phyloP scores from a whole-genome alignment of 106 monocot genomes.

The Triglochin maritima region DNA sequence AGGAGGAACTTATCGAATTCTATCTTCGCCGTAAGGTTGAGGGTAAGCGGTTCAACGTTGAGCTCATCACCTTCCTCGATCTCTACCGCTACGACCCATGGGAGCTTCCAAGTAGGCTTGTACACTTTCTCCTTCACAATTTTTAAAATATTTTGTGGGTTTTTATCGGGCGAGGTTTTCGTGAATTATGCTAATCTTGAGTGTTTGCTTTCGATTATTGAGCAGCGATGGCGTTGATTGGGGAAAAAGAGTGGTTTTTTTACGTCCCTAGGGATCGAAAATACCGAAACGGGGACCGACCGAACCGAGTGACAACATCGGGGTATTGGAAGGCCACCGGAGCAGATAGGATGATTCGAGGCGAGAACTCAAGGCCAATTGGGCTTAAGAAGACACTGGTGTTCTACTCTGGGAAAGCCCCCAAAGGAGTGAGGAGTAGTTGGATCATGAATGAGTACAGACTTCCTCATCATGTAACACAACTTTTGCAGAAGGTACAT shows the following conservation, averaged over 20 bases:
- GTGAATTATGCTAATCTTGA: too few species aligned
- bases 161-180: too few species aligned
- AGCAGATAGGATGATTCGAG: constrained; percentile 19
- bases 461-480: constrained; percentile 14
- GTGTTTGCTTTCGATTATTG: neutral
- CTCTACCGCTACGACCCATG: constrained; percentile 29
- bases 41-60: constrained; percentile 25
- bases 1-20: constrained; percentile 25
- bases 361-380: constrained; percentile 13
- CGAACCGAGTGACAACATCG: constrained; percentile 21
- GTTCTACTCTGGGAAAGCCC: constrained; percentile 30
- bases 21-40: constrained; percentile 29
- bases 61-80: constrained; percentile 29
- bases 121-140: neutral
- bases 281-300: constrained; percentile 23
- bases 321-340: constrained; percentile 33
- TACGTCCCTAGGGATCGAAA: constrained; percentile 25
- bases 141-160: neutral
- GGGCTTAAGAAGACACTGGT: constrained; percentile 32
- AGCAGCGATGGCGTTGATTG: constrained; percentile 5
- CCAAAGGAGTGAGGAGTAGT: constrained; percentile 17
- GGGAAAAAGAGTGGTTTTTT: constrained; percentile 31
- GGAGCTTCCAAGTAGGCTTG: constrained; percentile 20
- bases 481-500: constrained; percentile 12
- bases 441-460: constrained; percentile 35